Evolutionary conservation across 129 eudicot genomes (phyloP).

Genomic region (Heracleum sosnowskyi): DNA sequence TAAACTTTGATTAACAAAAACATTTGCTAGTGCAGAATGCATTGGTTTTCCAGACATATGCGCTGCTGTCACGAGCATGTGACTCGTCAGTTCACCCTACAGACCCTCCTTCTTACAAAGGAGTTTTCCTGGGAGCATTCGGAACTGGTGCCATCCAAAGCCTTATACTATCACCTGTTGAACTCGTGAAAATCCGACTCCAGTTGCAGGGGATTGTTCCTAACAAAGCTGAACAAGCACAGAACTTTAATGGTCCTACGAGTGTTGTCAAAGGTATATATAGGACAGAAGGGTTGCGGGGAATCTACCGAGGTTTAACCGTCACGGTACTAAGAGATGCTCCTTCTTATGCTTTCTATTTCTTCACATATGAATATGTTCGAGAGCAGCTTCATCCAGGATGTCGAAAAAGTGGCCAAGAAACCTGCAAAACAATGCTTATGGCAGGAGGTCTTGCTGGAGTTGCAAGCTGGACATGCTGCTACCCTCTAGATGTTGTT

Average conservation of each 20-base stretch:
- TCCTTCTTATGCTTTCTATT: constrained; percentile 74
- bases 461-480: constrained; percentile 75
- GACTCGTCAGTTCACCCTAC: constrained; percentile 34
- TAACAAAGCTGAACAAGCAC: constrained; percentile 12
- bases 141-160: constrained; percentile 91
- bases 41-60: constrained; percentile 81
- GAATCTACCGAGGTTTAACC: constrained; percentile 66
- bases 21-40: constrained; percentile 64
- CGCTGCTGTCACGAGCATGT: constrained; percentile 64
- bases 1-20: neutral
- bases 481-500: constrained; percentile 86
- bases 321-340: constrained; percentile 77
- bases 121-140: constrained; percentile 58
- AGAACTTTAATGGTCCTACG: constrained; percentile 38
- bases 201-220: constrained; percentile 45
- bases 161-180: constrained; percentile 74
- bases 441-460: constrained; percentile 92
- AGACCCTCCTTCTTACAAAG: constrained; percentile 84
- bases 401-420: constrained; percentile 68
- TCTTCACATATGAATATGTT: constrained; percentile 73
- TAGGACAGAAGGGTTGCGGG: constrained; percentile 46
- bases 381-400: constrained; percentile 82
- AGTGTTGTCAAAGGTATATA: constrained; percentile 43
- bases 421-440: constrained; percentile 66
- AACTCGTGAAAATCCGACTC: constrained; percentile 77